Evolutionary conservation across 2,329 filamentous ascomycete species (phyloP), one percentile per base, ranked within the genome.

Genomic region (Westerdykella aurantiaca): DNA sequence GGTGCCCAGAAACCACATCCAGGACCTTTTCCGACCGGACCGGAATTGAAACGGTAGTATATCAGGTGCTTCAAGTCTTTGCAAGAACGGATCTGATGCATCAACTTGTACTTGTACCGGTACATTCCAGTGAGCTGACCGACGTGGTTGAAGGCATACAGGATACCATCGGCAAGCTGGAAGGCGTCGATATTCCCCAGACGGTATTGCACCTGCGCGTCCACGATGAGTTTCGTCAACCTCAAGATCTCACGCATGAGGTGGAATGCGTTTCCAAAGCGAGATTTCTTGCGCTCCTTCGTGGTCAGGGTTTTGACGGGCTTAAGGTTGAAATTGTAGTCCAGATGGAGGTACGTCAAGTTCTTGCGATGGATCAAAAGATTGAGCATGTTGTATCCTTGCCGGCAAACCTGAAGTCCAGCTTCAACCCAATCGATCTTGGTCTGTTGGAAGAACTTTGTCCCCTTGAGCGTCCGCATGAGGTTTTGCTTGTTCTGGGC

Each of bases 381-480:
- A 61, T 98, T 98, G 47, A 98, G 76, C 91, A 98, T 98, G 72
- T 98, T 98, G 77, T 96, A 98, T 43, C 93, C 93, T 67, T 98
- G 93, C 40, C 93, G 83, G 67, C 93, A 98, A 49, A 98, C 93
- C 72, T 98, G 94, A 62, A 98, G 78, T 72, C 94, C 93, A 57
- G 94, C 93, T 72, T 98, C 93, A 34, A 98, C 93, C 93, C 93
- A 98, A 67, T 98, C 93, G 51, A 98, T 97, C 7, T 88, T 95
- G 3, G 93, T 98, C 69, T 97, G 93, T 69, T 98, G 94, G 78
- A 98, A 98, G 73, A 98, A 98, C 63, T 98, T 98, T 38, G 93
- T 98, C 55, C 88, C 83, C 70, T 96, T 97, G 53, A 98, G 71
- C 7, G 88, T 94, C 57, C 82, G 82, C 65, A 97, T 79, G 45